Evolutionary conservation across 768 basidiomycete species (phyloP), one percentile per base, ranked within the genome.

Genomic region (Cyclocybe aegerita): DNA sequence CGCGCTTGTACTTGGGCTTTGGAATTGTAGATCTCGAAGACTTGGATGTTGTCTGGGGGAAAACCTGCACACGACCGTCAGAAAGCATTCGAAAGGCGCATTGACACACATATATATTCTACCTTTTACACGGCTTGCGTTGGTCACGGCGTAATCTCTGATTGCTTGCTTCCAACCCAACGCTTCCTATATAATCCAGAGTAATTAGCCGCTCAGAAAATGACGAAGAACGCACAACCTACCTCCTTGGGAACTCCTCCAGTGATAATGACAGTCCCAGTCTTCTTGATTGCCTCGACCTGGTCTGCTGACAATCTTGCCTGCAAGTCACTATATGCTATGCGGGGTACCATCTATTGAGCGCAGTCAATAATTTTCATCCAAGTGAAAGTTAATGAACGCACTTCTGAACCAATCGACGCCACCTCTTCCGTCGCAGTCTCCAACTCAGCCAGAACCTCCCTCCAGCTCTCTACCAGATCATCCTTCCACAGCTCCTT

Each of bases 1-100:
- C 89, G 83, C 1, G 86, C 90, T n/a, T 64, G 62, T 1, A 82
- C 75, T 63, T 90, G 88, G 10, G 78, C 59, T 38, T 70, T 72
- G 4, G 82, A 78, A 66, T 88, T 86, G 71, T 90, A 90, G 10
- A 90, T 61, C 58, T 90, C 88, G 60, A 77, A 90, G 6, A 81
- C 86, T 65, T 90, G 86, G 43, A 86, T 81, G 54, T 88, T 76
- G 34, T 82, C 74, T 3, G 73, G 68, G 0, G 89, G 89, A 55
- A 82, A 86, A 5, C 88, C 87, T 87, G 59, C 16, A 39, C 16
- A 37, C 4, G 6, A 43, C 29, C 31, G 29, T n/a, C 23, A 10
- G 29, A 32, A 7, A 7, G 3, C 17, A 38, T 32, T 30, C 7
- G 14, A 1, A 15, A 9, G 23, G 14, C 10, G 15, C 31, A 12